phyloP scores from a whole-genome alignment of 768 basidiomycete genomes.

The Vararia minispora region DNA sequence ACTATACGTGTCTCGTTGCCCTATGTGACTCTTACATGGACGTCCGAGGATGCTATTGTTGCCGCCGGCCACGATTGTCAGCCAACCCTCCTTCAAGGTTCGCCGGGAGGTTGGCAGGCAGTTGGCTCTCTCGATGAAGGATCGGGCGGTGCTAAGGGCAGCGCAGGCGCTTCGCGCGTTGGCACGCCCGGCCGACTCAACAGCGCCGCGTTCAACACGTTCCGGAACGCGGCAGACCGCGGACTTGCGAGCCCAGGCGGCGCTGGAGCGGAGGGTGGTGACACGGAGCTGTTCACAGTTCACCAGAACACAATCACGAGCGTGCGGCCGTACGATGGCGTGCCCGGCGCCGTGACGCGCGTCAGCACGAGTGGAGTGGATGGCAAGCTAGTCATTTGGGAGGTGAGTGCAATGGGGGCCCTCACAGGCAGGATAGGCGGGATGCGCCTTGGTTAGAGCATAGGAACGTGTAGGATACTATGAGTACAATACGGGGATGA shows the following conservation, averaged over 20 bases:
- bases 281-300: conserved; percentile 77
- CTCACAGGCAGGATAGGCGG: conserved; percentile 39
- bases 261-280: conserved; percentile 25
- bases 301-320: conserved; percentile 99
- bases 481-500: conserved; percentile 1
- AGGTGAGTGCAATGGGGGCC: conserved; percentile 45
- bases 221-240: conserved; percentile 83
- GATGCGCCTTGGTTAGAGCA: conserved; percentile 18
- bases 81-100: conserved; percentile 77
- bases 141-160: conserved; percentile 36
- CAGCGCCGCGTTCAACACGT: conserved; percentile 88
- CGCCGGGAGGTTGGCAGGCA: conserved; percentile 64
- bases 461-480: conserved; percentile 9
- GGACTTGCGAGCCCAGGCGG: conserved; percentile 31
- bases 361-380: conserved; percentile 93
- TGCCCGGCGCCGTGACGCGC: conserved; percentile 46
- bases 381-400: conserved; percentile 89
- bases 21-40: conserved; percentile 78
- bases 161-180: conserved; percentile 33
- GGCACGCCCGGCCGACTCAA: conserved; percentile 77
- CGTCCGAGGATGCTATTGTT: conserved; percentile 67
- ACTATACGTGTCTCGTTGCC: conserved; percentile 75
- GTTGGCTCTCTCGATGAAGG: conserved; percentile 80
- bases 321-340: conserved; percentile 62
- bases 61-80: conserved; percentile 98